Conservation (phyloP, 2,329 filamentous ascomycete genomes). For the Fusarium longipes region DNA sequence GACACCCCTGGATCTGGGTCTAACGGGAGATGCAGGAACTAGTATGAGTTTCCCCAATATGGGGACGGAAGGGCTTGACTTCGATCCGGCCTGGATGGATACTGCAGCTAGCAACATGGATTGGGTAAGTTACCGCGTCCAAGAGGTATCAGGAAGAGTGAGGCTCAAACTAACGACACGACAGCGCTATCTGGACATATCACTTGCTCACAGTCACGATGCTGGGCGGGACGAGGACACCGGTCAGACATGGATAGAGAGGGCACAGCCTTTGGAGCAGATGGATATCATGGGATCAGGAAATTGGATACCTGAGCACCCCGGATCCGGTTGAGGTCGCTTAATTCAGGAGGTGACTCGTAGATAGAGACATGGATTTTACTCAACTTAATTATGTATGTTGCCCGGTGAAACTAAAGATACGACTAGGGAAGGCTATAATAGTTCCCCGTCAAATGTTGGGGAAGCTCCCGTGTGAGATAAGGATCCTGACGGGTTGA, state of each 20-base stretch:
- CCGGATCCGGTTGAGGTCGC: slow-evolving; percentile 15
- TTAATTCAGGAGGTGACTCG: not conserved
- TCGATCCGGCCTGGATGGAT: slow-evolving; percentile 54
- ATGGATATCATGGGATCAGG: slow-evolving; percentile 43
- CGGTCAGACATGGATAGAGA: slow-evolving; percentile 49
- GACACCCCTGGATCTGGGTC: slow-evolving; percentile 38
- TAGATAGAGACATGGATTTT: slow-evolving; percentile 10
- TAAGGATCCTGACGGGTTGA: not conserved
- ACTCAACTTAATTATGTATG: not conserved
- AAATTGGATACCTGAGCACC: slow-evolving; percentile 34
- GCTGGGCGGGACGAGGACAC: slow-evolving; percentile 44
- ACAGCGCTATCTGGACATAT: slow-evolving; percentile 51
- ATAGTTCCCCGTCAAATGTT: slow-evolving; percentile 8
- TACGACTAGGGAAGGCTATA: slow-evolving; percentile 8
- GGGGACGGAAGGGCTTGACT: slow-evolving; percentile 41
- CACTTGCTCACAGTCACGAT: slow-evolving; percentile 49
- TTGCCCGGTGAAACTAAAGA: slow-evolving; percentile 12
- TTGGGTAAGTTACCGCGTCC: slow-evolving; percentile 50
- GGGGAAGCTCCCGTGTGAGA: not conserved
- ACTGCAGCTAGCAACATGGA: slow-evolving; percentile 50
- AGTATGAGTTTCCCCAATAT: slow-evolving; percentile 40
- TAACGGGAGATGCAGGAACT: slow-evolving; percentile 31
- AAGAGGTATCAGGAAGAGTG: not conserved
- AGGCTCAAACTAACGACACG: slow-evolving; percentile 15
- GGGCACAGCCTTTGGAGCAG: slow-evolving; percentile 42